Base-by-base conservation (phyloP, 1,139 yeast species). In the Protomyces macrosporus region DNA sequence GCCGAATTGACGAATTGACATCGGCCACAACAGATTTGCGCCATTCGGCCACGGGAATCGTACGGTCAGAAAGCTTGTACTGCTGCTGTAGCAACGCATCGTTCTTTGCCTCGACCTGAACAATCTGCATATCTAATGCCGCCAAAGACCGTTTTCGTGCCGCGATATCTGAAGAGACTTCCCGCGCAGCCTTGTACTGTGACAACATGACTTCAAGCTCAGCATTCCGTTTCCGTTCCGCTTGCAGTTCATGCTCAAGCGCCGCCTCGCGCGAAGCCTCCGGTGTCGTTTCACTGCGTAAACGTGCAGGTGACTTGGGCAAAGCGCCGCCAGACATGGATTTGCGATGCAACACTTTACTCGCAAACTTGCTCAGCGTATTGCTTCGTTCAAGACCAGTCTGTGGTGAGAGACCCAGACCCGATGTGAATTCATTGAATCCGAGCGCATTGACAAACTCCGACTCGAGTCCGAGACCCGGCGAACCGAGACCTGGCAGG, bases 1-100 rank as follows among this genome's bases (percentile, higher is more conserved):
- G 63, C 35, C 68, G 68, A 54, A 75, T 66, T 52, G 74, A 72
- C 10, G 61, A 65, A 9, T 71, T 67, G 57, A 74, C 72, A 53
- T 71, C 71, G 4, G 60, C 53, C 5, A 59, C 50, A 50, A 65
- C 62, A 62, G 16, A 59, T 58, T 14, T 63, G 54, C 48, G 63
- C 60, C 62, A 58, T 40, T 58, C 62, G 6, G 56, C 54, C 12
- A 58, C 39, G 7, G 62, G 62, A 36, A 58, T 36, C 6, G 32
- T 52, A 10, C 40, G 33, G 52, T 58, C 62, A 9, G 62, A 40
- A 6, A 52, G 39, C 32, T 50, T 45, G 42, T 58, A 55, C 9
- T 55, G 55, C 7, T 58, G 62, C 7, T 58, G 62, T 39, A 58
- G 55, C 35, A 39, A 39, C 12, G 62, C 42, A 34, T 58, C 56